These are phyloP conservation scores for Lentinula novae-zelandiae DNA, from an alignment of 1,284 basidiomycete genomes.

Conservation along the genomic window DNA sequence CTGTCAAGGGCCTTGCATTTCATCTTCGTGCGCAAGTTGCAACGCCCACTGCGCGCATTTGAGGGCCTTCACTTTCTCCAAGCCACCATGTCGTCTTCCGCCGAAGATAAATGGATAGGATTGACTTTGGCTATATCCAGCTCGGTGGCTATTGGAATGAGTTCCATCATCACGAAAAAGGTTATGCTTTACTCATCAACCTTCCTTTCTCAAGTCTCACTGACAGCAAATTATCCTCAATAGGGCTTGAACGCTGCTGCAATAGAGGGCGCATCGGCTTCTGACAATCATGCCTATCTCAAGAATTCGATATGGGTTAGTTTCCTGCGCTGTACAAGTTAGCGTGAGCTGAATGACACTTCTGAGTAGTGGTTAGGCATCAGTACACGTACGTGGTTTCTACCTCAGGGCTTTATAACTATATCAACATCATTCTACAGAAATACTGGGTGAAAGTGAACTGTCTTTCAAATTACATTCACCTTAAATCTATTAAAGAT, in stretches of 20 bases:
- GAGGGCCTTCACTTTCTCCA: background rate
- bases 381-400: constrained; percentile 60
- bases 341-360: background rate
- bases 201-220: background rate
- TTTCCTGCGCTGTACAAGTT: background rate
- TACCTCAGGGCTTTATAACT: background rate
- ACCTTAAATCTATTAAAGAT: background rate
- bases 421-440: background rate
- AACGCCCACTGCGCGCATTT: background rate
- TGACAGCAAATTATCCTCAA: constrained; percentile 5
- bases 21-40: background rate
- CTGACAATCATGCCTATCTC: constrained; percentile 84
- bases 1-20: no score
- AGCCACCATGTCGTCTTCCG: background rate
- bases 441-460: constrained; percentile 12
- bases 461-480: background rate
- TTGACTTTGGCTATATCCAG: constrained; percentile 83
- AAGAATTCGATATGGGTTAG: constrained; percentile 81
- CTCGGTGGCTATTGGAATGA: constrained; percentile 83
- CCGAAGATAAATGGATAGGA: constrained; percentile 89
- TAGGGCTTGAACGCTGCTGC: constrained; percentile 83
- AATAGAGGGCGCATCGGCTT: constrained; percentile 48
- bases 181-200: constrained; percentile 36
- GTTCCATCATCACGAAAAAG: constrained; percentile 98
- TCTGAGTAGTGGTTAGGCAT: constrained; percentile 80